Evolutionary conservation across 2,329 filamentous ascomycete species (phyloP), one percentile per base, ranked within the genome.

Genomic region (Hirsutella minnesotensis): DNA sequence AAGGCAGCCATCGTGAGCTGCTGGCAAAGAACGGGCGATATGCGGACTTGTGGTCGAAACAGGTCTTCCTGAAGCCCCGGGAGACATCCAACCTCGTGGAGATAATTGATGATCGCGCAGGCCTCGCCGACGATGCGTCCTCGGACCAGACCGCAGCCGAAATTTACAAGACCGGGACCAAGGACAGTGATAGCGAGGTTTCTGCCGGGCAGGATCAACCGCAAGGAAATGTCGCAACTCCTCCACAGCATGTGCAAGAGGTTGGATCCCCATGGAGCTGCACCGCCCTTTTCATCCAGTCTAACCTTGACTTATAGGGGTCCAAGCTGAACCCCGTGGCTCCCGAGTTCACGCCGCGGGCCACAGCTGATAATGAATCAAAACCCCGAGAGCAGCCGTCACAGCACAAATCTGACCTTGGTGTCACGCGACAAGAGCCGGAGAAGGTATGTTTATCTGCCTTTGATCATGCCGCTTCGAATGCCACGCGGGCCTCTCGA

Each of bases 21-120:
- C 66, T 84, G 39, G 59, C 64, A 10, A 61, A 67, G n/a, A 65
- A 70, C 8, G 79, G 80, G 3, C 72, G 75, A 60, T 85, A 83
- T 50, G 70, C 72, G 20, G 72, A 75, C 41, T 60, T 84, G 27
- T 84, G 81, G 80, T 73, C 73, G 3, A 79, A 78, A 52, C 77
- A 82, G 52, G 65, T 73, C 16, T 75, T 75, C 51, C 57, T 72
- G 34, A 70, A 67, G 45, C 61, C 71, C 1, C 72, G 71, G 46
- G 68, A 71, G 29, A 37, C 42, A 16, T 13, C 37, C 5, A 27
- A 48, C 10, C 34, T 36, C 13, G 31, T 40, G 21, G 40, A 44
- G 10, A 33, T 44, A 9, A 40, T 45, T 16, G 46, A 49, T 20
- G 45, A 48, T 19, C 39, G 47, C 45, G 47, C 48, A 34, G 54